Conservation (phyloP, 768 basidiomycete species). For the Saitozyma podzolica region DNA sequence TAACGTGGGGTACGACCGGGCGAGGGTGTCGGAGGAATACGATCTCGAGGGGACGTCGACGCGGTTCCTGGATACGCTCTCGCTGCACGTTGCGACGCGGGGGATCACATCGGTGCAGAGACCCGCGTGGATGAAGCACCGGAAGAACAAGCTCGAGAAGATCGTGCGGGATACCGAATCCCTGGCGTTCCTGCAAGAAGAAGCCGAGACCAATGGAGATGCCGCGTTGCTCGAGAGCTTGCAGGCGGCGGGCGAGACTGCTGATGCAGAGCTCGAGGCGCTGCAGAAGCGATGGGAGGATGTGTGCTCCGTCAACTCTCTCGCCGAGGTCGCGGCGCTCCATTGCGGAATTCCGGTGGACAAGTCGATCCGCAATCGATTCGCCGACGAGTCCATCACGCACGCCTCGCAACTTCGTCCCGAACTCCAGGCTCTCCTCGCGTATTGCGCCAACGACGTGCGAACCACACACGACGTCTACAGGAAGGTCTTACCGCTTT, state of each 20-base stretch:
- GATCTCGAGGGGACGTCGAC: constrained; percentile 64
- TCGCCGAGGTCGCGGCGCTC: constrained; percentile 85
- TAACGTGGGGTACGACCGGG: constrained; percentile 91
- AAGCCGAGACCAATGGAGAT: constrained; percentile 51
- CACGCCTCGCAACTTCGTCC: constrained; percentile 65
- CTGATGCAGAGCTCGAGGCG: constrained; percentile 47
- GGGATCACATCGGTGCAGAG: constrained; percentile 94
- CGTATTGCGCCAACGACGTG: constrained; percentile 85
- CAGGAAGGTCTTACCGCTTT: constrained; percentile 71
- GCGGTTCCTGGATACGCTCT: constrained; percentile 91
- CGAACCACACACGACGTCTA: constrained; percentile 80
- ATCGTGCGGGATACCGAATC: constrained; percentile 57
- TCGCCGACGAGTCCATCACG: constrained; percentile 68
- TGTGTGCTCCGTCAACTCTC: constrained; percentile 84
- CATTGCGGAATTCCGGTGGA: constrained; percentile 80
- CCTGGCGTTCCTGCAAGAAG: constrained; percentile 51
- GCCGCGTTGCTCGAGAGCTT: constrained; percentile 3
- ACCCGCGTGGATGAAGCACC: constrained; percentile 84
- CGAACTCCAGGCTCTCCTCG: constrained; percentile 70
- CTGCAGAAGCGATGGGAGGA: constrained; percentile 81
- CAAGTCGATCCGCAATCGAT: constrained; percentile 65
- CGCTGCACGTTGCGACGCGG: constrained; percentile 86
- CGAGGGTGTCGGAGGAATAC: constrained; percentile 81
- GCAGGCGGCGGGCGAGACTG: background rate
- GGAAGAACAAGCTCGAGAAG: constrained; percentile 68